Base-by-base conservation (phyloP, 495 filamentous ascomycete genomes). In the Bryoglossum gracile region DNA sequence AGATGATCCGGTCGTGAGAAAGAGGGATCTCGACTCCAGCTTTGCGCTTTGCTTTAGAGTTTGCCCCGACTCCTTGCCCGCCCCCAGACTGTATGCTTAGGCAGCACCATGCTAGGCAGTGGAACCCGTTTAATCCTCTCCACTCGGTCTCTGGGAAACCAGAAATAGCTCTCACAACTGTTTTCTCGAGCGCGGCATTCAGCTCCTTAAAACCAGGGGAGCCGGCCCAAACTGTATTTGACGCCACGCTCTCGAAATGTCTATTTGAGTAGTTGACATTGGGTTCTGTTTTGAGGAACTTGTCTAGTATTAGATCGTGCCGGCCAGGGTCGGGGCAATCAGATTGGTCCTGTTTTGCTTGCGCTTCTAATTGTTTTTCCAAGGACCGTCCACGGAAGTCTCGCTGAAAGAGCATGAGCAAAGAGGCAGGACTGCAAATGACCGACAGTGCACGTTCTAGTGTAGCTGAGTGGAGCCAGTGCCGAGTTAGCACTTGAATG, bases 61-160 rank as follows among this genome's bases (percentile, higher is more conserved):
- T 21, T 8, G 10, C 37, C 22, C 14, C 16, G 5, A 11, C 10
- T 17, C 13, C 5, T 4, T 40, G 14, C 4, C 9, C 11, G 13
- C 8, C 13, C 4, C 10, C 26, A 14, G 17, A 19, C 3, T n/a
- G 6, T 3, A 32, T 16, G 19, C 14, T 19, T 4, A 40, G 18
- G 26, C 43, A 45, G 9, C 25, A 45, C 28, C 21, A n/a, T 5
- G 43, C 43, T 4, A 45, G n/a, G 18, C 26, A 33, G 28, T 45
- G 43, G 4, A 45, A 13, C 9, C 10, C 43, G 17, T 34, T 45
- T 10, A 9, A 14, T 33, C 43, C 43, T 45, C 9, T 24, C 25
- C 34, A 45, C 21, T 32, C 26, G 14, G 26, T 30, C 13, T 45
- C 43, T 14, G 43, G 43, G 13, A 4, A 34, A 9, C 43, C 25